Conservation (phyloP, 768 basidiomycete genomes). For the Chalciporus piperatus region DNA sequence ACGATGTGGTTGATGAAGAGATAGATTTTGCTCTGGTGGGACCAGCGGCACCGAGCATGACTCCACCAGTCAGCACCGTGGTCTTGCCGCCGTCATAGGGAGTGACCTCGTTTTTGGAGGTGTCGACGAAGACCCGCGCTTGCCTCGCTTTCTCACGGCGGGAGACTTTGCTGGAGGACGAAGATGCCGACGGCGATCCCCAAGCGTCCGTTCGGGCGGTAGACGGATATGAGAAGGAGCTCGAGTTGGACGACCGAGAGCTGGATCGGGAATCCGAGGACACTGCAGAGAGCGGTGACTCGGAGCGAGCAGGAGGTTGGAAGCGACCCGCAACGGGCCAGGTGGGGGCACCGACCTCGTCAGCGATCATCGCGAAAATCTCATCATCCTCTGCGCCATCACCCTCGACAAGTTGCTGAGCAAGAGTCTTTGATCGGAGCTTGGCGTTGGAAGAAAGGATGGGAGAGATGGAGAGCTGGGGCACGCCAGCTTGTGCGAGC, state of each 20-base stretch:
- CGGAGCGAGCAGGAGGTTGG: conserved; percentile 48
- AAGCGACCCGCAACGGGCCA: conserved; percentile 69
- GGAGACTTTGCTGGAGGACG: conserved; percentile 51
- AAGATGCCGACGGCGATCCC: conserved; percentile 40
- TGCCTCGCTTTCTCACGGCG: conserved; percentile 69
- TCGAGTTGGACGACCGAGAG: conserved; percentile 68
- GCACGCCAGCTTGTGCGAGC: conserved; percentile 24
- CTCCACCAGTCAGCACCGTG: conserved; percentile 82
- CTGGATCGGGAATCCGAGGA: conserved; percentile 52
- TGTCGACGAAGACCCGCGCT: conserved; percentile 71
- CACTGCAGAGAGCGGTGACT: conserved; percentile 56
- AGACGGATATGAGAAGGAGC: conserved; percentile 66
- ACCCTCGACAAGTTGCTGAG: conserved; percentile 71
- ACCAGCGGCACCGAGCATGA: conserved; percentile 76
- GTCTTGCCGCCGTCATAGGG: conserved; percentile 88
- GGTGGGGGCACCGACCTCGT: conserved; percentile 64
- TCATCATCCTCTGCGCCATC: conserved; percentile 71
- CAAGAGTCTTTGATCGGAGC: conserved; percentile 55
- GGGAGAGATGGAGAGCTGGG: conserved; percentile 10
- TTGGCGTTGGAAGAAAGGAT: conserved; percentile 18
- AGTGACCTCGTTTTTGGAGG: conserved; percentile 73
- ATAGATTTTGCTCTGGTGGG: conserved; percentile 32
- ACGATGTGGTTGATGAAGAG: conserved; percentile 28
- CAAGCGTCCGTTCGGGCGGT: conserved; percentile 56
- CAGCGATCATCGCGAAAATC: conserved; percentile 70